Conservation (phyloP, 1,284 basidiomycete species). For the Grifola frondosa region DNA sequence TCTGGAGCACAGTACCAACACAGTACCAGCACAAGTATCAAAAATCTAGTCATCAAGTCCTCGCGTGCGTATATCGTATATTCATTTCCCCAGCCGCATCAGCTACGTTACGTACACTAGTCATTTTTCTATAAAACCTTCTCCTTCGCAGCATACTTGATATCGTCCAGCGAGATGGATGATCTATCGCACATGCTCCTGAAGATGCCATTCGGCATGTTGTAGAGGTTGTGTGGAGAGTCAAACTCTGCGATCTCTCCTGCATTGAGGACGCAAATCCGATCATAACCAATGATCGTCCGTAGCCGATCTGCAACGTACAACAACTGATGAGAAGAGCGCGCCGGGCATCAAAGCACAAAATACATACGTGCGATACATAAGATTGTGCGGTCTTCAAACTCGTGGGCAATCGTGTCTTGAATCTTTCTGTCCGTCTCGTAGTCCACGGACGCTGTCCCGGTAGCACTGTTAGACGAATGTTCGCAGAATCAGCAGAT, state of each 20-base stretch:
- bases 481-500: not conserved
- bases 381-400: slow-evolving; percentile 75
- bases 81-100: too few species aligned
- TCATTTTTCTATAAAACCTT: slow-evolving; percentile 1
- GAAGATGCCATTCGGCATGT: slow-evolving; percentile 60
- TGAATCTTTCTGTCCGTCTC: slow-evolving; percentile 86
- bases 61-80: too few species aligned
- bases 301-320: slow-evolving; percentile 56
- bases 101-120: too few species aligned
- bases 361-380: slow-evolving; percentile 70
- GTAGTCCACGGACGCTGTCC: slow-evolving; percentile 71
- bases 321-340: slow-evolving; percentile 1
- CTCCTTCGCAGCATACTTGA: slow-evolving; percentile 41
- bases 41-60: too few species aligned
- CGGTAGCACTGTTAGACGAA: slow-evolving; percentile 5
- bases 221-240: slow-evolving; percentile 67
- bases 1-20: too few species aligned
- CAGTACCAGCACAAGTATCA: too few species aligned
- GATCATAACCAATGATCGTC: slow-evolving; percentile 76
- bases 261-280: slow-evolving; percentile 74
- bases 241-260: slow-evolving; percentile 72
- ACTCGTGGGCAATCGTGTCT: slow-evolving; percentile 82
- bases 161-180: slow-evolving; percentile 67
- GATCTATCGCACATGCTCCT: slow-evolving; percentile 72
- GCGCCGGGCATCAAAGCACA: not conserved